Conservation (phyloP, 1,284 basidiomycete species). For the Pseudozyma tsukubaensis region DNA sequence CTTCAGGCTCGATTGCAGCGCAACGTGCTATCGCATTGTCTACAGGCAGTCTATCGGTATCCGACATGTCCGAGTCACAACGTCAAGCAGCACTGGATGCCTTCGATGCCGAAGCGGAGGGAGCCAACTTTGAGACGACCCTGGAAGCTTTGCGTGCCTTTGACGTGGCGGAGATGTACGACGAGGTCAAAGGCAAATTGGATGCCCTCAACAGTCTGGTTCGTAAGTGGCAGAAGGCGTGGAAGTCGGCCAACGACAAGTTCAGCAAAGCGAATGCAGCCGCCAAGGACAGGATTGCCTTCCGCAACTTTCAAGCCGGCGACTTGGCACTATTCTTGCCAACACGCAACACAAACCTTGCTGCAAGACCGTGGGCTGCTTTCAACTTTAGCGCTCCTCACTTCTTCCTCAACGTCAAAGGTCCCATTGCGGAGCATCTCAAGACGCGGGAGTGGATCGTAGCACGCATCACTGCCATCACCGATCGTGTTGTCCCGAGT, state of each 20-base stretch:
- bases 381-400: slow-evolving; percentile 84
- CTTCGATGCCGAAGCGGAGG: slow-evolving; percentile 46
- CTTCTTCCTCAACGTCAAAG: slow-evolving; percentile 88
- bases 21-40: slow-evolving; percentile 43
- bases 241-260: slow-evolving; percentile 77
- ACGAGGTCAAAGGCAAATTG: slow-evolving; percentile 81
- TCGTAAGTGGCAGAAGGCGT: slow-evolving; percentile 95
- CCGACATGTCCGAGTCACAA: slow-evolving; percentile 48
- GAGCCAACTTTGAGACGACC: slow-evolving; percentile 41
- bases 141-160: slow-evolving; percentile 76
- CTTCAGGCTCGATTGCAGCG: slow-evolving; percentile 15
- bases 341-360: slow-evolving; percentile 84
- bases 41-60: slow-evolving; percentile 35
- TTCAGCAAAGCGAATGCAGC: slow-evolving; percentile 72
- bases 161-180: slow-evolving; percentile 79
- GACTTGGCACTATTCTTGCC: slow-evolving; percentile 95
- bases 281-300: slow-evolving; percentile 71
- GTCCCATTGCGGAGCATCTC: slow-evolving; percentile 78
- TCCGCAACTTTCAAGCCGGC: slow-evolving; percentile 60
- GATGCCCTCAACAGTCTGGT: slow-evolving; percentile 76
- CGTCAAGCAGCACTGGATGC: slow-evolving; percentile 50
- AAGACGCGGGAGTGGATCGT: slow-evolving; percentile 84
- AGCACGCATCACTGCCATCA: slow-evolving; percentile 87
- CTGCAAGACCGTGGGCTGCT: slow-evolving; percentile 58
- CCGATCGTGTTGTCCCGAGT: slow-evolving; percentile 76